Evolutionary conservation across 768 basidiomycete species (phyloP).

Genomic region (Mycena vitilis): DNA sequence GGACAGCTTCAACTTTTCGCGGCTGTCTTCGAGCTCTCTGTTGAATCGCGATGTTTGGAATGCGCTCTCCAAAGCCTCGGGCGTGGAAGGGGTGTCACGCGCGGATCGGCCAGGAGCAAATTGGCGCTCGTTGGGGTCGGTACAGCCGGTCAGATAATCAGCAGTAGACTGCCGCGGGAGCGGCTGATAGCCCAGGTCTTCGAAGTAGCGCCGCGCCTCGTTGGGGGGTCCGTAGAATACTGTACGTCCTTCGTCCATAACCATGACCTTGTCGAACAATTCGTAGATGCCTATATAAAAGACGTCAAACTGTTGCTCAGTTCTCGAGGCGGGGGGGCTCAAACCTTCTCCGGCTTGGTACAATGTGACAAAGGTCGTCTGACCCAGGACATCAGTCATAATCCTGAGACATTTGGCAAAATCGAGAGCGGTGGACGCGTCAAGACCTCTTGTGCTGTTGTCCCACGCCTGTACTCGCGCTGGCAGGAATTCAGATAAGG

Average conservation of each 20-base stretch:
- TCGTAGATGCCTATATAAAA: slow-evolving; percentile 5
- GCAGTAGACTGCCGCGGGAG: slow-evolving; percentile 87
- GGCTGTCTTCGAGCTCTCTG: slow-evolving; percentile 54
- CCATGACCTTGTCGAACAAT: slow-evolving; percentile 59
- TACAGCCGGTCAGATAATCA: slow-evolving; percentile 87
- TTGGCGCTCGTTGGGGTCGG: slow-evolving; percentile 88
- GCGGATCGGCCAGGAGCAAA: slow-evolving; percentile 72
- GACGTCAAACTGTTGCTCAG: background rate
- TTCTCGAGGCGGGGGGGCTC: background rate
- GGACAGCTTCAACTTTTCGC: slow-evolving; percentile 64
- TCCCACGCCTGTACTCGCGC: slow-evolving; percentile 88
- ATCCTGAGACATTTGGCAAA: slow-evolving; percentile 83
- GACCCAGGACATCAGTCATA: slow-evolving; percentile 85
- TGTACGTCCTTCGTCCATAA: slow-evolving; percentile 84
- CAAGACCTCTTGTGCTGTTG: slow-evolving; percentile 84
- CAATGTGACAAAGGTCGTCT: slow-evolving; percentile 85
- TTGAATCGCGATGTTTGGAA: slow-evolving; percentile 64
- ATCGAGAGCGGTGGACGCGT: slow-evolving; percentile 90
- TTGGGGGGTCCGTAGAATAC: slow-evolving; percentile 83
- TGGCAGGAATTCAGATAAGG: background rate
- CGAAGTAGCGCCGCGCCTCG: slow-evolving; percentile 84
- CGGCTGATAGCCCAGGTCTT: slow-evolving; percentile 75
- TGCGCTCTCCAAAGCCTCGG: slow-evolving; percentile 73
- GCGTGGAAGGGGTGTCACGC: slow-evolving; percentile 71
- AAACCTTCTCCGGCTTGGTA: slow-evolving; percentile 82